Base-by-base conservation (phyloP, 768 basidiomycete genomes). In the Rhizopogon vinicolor region DNA sequence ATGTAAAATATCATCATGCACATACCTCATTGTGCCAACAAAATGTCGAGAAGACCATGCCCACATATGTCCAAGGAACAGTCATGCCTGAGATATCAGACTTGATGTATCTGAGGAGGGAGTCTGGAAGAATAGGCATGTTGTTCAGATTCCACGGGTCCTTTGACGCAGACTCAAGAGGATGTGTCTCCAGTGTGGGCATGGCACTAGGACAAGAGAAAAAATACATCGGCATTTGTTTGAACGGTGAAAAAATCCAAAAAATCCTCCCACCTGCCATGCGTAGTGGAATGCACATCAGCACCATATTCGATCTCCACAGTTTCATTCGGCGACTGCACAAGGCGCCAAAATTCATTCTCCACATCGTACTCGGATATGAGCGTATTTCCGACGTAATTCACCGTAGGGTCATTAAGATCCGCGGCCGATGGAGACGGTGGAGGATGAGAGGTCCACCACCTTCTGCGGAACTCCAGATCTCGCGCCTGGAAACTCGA, bases 231-330 rank as follows among this genome's bases (percentile, higher is more conserved):
- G 53, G 44, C 39, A 16, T 37, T 49, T 3, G 39, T 54, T 65
- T 57, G 18, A 71, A 60, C 66, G 64, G 70, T 63, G 56, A n/a
- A 58, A 68, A 48, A 59, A 55, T n/a, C 25, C 42, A 54, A 55
- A 56, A 51, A 58, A 33, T 8, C 22, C 51, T 58, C 81, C 58
- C 70, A 95, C 94, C 93, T 98, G 71, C 96, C 96, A 63, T 98
- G 93, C 7, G 91, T 96, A 1, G 94, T 95, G 8, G 94, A 96
- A 72, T 98, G 95, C 35, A 99, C 89, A 69, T 99, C 97, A 1
- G 97, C 97, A n/a, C 97, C 97, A 67, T 99, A 99, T 71, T 99
- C 97, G 35, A 98, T 87, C 69, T 99, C 97, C 16, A 99, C 94
- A 0, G 92, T 95, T 67, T 98, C 95, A 42, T 80, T 76, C 54